These are phyloP conservation scores for Penicillium decumbens DNA, from an alignment of 2,329 filamentous ascomycete genomes.

Conservation along the genomic window DNA sequence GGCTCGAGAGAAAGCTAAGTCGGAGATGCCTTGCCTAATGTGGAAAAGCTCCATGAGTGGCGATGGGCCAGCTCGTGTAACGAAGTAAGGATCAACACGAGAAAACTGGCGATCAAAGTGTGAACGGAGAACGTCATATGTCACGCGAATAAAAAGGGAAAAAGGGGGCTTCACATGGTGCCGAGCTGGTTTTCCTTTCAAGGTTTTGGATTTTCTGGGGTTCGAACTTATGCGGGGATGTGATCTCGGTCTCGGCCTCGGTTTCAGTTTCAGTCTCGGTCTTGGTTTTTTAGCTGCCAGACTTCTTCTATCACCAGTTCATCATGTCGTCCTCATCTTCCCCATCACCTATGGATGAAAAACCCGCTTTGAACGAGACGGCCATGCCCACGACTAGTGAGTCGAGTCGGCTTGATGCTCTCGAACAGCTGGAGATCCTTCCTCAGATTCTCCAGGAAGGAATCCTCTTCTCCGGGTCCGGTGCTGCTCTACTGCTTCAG, in stretches of 20 bases:
- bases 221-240: conserved; percentile 2
- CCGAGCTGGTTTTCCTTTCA: conserved; percentile 1
- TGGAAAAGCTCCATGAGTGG: neutral
- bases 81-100: conserved; percentile 16
- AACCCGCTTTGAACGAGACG: conserved; percentile 4
- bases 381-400: conserved; percentile 8
- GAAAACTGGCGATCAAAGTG: conserved; percentile 21
- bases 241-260: too few species aligned
- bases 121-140: conserved; percentile 16
- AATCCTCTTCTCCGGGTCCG: conserved; percentile 34
- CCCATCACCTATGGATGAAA: conserved; percentile 15
- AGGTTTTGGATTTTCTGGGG: neutral
- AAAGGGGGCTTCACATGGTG: conserved; percentile 21
- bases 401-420: conserved; percentile 24
- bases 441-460: conserved; percentile 36
- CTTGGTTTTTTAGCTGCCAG: too few species aligned
- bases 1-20: neutral
- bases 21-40: neutral
- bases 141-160: neutral
- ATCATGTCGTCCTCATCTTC: conserved; percentile 19
- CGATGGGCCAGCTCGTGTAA: neutral
- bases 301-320: too few species aligned
- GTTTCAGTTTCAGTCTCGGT: too few species aligned
- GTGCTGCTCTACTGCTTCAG: conserved; percentile 33
- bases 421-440: conserved; percentile 33